Base-by-base conservation (phyloP, 176 grass and related monocot species). In the maize (Zea mays) region DNA sequence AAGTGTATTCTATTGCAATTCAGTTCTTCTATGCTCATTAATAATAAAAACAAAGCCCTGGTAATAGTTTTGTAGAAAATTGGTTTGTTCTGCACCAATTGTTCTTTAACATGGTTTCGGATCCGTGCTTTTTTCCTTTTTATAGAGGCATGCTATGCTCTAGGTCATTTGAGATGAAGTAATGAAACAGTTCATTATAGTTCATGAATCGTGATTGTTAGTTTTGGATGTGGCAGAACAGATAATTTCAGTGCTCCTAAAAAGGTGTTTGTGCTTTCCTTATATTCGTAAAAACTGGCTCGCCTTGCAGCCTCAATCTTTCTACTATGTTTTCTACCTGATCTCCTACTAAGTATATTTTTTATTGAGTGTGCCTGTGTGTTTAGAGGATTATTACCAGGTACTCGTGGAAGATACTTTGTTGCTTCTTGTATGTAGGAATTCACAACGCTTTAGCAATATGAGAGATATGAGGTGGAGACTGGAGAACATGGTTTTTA, bases 351-450 rank as follows among this genome's bases (percentile, higher is more conserved):
- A 48, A 55, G 17, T 78, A 36, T 4, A 10, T 21, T 65, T 51
- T 45, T 6, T 8, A 3, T n/a, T 54, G 61, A 35, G 1, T 4
- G 40, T 76, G 41, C 2, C 5, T 75, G 44, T 77, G 15, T 58
- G 27, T 83, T 57, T 62, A 27, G 6, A 82, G 6, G 42, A 62
- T 10, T 87, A 62, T 10, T 87, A 15, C 14, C 20, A 74, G 79
- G 13, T 35, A 54, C 78, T 79, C 21, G 10, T 73, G 61, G 37
- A 73, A 61, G 44, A 71, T 68, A 38, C 7, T 43, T 13, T 71
- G 13, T 17, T 72, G 10, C 65, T 71, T 55, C 8, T 39, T 39
- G 49, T 49, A 55, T 73, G 34, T 73, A 55, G 33, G 33, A 36
- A 71, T 33, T 50, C 12, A 35, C 68, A 51, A 50, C 12, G 12